Conservation (phyloP, 106 monocot species). For the Platanthera guangdongensis region DNA sequence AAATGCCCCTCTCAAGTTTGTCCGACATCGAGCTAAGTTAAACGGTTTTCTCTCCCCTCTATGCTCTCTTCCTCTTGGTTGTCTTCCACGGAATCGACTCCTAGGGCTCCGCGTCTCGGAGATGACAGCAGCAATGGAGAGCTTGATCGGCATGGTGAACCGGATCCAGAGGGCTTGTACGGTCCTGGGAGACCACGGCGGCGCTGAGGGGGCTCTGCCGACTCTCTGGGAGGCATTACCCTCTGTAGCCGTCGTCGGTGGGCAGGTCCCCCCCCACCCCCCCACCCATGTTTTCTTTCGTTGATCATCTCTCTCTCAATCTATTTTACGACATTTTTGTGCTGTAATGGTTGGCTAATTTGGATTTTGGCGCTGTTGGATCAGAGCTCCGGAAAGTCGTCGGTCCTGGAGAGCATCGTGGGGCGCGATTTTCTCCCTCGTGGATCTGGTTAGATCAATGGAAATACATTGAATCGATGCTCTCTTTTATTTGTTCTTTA, state of each 20-base stretch:
- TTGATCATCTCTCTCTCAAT: background rate
- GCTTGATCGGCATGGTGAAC: slow-evolving; percentile 75
- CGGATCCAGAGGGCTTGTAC: slow-evolving; percentile 75
- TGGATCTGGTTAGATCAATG: slow-evolving; percentile 63
- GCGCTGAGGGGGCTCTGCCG: slow-evolving; percentile 35
- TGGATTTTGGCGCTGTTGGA: background rate
- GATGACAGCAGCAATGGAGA: slow-evolving; percentile 81
- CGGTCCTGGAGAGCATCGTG: slow-evolving; percentile 91
- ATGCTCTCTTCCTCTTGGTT: background rate
- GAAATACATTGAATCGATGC: background rate
- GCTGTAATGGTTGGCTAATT: background rate
- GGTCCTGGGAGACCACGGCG: slow-evolving; percentile 68
- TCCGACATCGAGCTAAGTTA: background rate
- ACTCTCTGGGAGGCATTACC: slow-evolving; percentile 63
- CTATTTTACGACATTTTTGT: background rate
- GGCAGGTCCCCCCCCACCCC: slow-evolving; percentile 40
- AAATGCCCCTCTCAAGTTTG: no score
- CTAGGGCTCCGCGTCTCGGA: background rate
- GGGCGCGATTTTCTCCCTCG: slow-evolving; percentile 90
- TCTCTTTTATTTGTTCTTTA: background rate
- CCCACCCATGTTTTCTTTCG: background rate
- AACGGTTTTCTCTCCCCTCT: background rate
- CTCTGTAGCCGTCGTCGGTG: slow-evolving; percentile 79
- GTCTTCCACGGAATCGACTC: background rate
- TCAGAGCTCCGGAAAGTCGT: slow-evolving; percentile 91